Percentiles rank a stretch among this genome's conserved stretches.
Evolutionary conservation across 148 eudicot genomes (phyloP).

Genomic region (Rhododendron ferrugineum): DNA sequence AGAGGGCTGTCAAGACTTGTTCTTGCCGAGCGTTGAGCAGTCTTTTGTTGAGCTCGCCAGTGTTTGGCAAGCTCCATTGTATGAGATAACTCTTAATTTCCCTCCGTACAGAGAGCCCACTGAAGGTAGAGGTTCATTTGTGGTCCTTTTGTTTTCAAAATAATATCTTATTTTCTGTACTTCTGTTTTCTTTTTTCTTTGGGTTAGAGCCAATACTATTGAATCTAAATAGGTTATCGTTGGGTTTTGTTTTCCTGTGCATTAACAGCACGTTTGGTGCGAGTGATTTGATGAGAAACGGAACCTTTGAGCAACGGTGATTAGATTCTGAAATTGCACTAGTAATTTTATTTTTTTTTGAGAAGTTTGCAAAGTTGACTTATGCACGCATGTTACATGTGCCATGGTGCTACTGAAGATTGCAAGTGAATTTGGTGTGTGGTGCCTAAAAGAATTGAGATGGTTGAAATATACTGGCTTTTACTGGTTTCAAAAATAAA

Average conservation of each 20-base stretch:
- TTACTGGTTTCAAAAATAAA: background rate
- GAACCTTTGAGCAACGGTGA: background rate
- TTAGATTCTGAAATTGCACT: background rate
- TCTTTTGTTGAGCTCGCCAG: constrained; percentile 58
- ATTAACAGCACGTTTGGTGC: background rate
- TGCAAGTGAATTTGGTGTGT: background rate
- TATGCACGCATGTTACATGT: background rate
- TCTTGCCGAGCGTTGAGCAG: constrained; percentile 18
- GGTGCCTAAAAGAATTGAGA: background rate
- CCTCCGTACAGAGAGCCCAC: constrained; percentile 4
- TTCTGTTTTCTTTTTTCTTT: background rate
- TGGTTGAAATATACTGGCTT: background rate
- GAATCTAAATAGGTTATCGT: background rate
- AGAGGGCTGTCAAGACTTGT: constrained; percentile 24
- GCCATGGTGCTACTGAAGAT: background rate
- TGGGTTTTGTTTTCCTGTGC: background rate
- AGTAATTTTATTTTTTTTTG: too few relatives aligned
- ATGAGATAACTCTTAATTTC: constrained; percentile 50
- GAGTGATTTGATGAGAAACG: background rate
- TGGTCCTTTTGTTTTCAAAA: background rate
- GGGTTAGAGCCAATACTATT: background rate
- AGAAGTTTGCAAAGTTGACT: background rate
- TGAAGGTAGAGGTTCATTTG: constrained; percentile 33
- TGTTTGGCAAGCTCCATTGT: constrained; percentile 74
- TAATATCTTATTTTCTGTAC: background rate